Base-by-base conservation (phyloP, 2,329 filamentous ascomycete genomes). In the Fusarium incarnatum region DNA sequence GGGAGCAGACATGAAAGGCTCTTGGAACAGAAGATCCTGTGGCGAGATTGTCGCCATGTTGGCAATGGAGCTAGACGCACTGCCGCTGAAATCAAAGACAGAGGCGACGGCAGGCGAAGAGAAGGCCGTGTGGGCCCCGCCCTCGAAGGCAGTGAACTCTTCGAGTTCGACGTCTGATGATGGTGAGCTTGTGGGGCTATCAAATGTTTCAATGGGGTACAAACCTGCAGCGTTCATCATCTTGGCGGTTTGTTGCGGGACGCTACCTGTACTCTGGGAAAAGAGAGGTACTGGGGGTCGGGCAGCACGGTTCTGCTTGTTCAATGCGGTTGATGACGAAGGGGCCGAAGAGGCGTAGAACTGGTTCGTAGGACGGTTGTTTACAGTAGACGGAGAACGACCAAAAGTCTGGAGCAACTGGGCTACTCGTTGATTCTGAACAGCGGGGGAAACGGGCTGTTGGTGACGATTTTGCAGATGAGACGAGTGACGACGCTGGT, bases 1-100 rank as follows among this genome's bases (percentile, higher is more conserved):
- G 30, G 94, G 94, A 40, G 93, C 89, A 67, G 93, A 97, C 77
- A 88, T 84, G 76, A 89, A 89, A 63, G 87, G 84, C 75, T 92
- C 89, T 72, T 89, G 88, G 74, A 94, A 84, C 72, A 91, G 82
- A 71, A 97, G 85, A 76, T 97, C 94, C 80, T 92, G 91, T 22
- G 94, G 94, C 67, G 94, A 97, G 67, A 97, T 88, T 44, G 94
- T 97, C 74, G 86, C 88, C 77, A 89, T 77, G 77, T 88, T 86
- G 77, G 83, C 84, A 30, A 81, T 80, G 55, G 85, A 83, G 79
- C 84, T 85, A 46, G 84, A 82, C 41, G 81, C 81, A 72, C 81
- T 83, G 64, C 79, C 78, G 62, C 75, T 80, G 72, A 86, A 78
- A 73, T 89, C 88, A 79, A 87, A 87, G 52, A 82, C 81, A 34